Conservation (phyloP, 2,329 filamentous ascomycete genomes). For the Magnaporthales sp. region DNA sequence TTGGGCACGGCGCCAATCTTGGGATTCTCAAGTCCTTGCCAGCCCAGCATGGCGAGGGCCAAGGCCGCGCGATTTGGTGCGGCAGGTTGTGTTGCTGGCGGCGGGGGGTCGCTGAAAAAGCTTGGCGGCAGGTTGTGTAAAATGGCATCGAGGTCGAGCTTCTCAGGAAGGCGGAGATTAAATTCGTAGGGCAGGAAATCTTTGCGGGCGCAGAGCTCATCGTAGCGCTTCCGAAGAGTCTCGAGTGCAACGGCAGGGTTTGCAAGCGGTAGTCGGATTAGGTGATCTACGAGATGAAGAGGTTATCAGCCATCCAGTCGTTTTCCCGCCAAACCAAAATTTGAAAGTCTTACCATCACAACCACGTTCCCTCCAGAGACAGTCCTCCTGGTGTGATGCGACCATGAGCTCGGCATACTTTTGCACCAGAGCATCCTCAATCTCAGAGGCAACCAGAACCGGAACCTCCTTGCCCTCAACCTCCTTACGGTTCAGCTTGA, state of each 20-base stretch:
- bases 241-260: conserved; percentile 51
- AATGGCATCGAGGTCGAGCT: conserved; percentile 40
- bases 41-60: conserved; percentile 63
- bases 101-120: conserved; percentile 42
- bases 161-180: conserved; percentile 48
- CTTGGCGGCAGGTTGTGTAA: conserved; percentile 40
- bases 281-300: conserved; percentile 30
- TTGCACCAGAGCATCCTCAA: conserved; percentile 63
- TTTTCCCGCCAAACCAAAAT: conserved; percentile 25
- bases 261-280: conserved; percentile 54
- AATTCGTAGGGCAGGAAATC: conserved; percentile 52
- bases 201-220: conserved; percentile 46
- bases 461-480: conserved; percentile 45
- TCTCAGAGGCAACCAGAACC: conserved; percentile 49
- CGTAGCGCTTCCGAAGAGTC: conserved; percentile 54
- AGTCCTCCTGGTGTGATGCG: conserved; percentile 68
- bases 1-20: conserved; percentile 56
- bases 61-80: conserved; percentile 54
- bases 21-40: conserved; percentile 55
- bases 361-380: conserved; percentile 79
- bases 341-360: conserved; percentile 53
- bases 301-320: conserved; percentile 12
- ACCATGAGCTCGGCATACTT: conserved; percentile 68
- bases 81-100: conserved; percentile 17
- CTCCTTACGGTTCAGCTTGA: conserved; percentile 61